Percentiles rank a stretch among this genome's conserved stretches.
These are phyloP conservation scores for Erythrobasidium hasegawianum DNA, from an alignment of 1,284 basidiomycete species.

Conservation along the genomic window DNA sequence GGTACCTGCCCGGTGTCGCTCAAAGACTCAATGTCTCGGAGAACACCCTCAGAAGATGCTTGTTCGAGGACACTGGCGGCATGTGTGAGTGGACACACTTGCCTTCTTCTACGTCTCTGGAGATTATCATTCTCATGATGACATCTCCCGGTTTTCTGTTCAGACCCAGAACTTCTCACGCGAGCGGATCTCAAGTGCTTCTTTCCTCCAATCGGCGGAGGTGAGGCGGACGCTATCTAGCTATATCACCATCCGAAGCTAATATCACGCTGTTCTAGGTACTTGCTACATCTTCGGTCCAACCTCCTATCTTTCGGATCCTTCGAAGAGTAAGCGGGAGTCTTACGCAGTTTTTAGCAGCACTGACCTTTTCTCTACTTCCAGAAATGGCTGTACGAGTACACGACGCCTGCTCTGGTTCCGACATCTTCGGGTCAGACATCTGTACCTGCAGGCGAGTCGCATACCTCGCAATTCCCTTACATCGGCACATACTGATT, in stretches of 20 bases:
- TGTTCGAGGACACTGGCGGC: slow-evolving; percentile 73
- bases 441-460: slow-evolving; percentile 74
- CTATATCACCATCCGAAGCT: neutral
- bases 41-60: slow-evolving; percentile 71
- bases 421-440: slow-evolving; percentile 59
- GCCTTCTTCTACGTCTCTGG: neutral
- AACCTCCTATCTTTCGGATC: slow-evolving; percentile 44
- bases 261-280: slow-evolving; percentile 1
- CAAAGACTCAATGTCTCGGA: slow-evolving; percentile 85
- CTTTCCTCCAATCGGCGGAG: slow-evolving; percentile 85
- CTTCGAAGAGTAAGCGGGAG: slow-evolving; percentile 35
- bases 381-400: slow-evolving; percentile 79
- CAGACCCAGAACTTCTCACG: slow-evolving; percentile 83
- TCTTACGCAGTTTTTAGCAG: neutral
- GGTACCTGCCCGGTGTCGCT: slow-evolving; percentile 92
- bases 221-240: slow-evolving; percentile 45
- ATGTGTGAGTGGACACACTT: slow-evolving; percentile 34
- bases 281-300: slow-evolving; percentile 85
- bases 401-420: slow-evolving; percentile 79
- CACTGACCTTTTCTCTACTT: neutral
- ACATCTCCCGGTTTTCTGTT: slow-evolving; percentile 64
- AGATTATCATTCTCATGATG: slow-evolving; percentile 51
- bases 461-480: neutral
- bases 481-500: neutral
- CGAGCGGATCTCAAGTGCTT: slow-evolving; percentile 93